Conservation (phyloP, 306 rosid species). For the Quercus gilva region DNA sequence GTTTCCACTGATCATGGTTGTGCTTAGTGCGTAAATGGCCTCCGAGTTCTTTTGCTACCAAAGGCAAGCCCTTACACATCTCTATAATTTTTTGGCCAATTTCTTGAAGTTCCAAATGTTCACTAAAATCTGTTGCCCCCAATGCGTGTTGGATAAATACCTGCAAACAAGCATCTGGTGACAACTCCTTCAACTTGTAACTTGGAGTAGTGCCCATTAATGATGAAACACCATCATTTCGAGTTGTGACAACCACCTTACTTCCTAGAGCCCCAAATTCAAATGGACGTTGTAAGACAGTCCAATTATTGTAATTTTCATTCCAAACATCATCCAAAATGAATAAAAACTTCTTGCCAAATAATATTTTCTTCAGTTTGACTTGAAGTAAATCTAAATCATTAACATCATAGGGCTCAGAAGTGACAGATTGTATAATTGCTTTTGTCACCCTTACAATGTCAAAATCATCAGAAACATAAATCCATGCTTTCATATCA, state of each 20-base stretch:
- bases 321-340: not conserved
- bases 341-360: not conserved
- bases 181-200: not conserved
- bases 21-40: not conserved
- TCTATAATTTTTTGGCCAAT: no score
- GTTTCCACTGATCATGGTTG: not conserved
- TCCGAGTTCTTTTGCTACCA: not conserved
- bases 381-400: not conserved
- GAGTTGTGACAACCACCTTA: constrained; percentile 7
- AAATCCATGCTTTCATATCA: no score
- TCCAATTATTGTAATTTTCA: not conserved
- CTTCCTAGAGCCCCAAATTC: constrained; percentile 1
- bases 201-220: not conserved
- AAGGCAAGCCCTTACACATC: not conserved
- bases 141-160: constrained; percentile 1
- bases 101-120: no score
- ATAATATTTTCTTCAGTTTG: not conserved
- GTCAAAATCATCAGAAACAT: no score
- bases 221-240: not conserved
- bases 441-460: no score
- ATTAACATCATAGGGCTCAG: not conserved
- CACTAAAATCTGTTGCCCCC: not conserved
- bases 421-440: not conserved
- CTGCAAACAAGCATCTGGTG: not conserved
- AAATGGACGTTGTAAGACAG: not conserved